These are phyloP conservation scores for Aspergillus sp. DNA, from an alignment of 2,329 filamentous ascomycete genomes.

Conservation along the genomic window DNA sequence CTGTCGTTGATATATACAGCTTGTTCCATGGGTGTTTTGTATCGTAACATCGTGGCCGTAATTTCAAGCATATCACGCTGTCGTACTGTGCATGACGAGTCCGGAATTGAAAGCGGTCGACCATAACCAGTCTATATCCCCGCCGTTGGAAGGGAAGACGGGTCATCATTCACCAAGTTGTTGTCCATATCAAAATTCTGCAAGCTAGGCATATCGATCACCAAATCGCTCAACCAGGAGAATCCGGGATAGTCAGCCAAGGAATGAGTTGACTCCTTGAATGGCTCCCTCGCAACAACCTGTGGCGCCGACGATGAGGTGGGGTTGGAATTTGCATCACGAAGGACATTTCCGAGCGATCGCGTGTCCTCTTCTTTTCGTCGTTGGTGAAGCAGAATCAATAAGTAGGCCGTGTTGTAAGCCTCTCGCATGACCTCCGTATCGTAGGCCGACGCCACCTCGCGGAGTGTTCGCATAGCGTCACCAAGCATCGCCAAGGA, in stretches of 20 bases:
- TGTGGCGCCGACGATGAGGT: conserved; percentile 22
- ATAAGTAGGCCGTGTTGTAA: conserved; percentile 52
- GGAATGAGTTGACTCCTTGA: conserved; percentile 14
- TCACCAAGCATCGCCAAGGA: conserved; percentile 49
- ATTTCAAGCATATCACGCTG: not conserved
- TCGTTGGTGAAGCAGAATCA: conserved; percentile 53
- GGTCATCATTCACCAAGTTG: conserved; percentile 8
- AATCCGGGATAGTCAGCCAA: conserved; percentile 33
- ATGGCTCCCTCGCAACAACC: conserved; percentile 4
- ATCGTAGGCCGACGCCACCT: conserved; percentile 44
- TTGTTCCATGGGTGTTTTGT: not conserved
- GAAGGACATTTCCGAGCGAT: conserved; percentile 39
- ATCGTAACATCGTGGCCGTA: not conserved
- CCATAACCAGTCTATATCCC: conserved; percentile 16
- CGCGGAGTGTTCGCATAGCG: conserved; percentile 49
- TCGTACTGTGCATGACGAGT: too few relatives aligned
- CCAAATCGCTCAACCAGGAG: conserved; percentile 44
- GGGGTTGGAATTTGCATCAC: conserved; percentile 24
- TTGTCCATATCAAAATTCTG: conserved; percentile 44
- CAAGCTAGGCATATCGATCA: conserved; percentile 45
- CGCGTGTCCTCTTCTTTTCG: conserved; percentile 46
- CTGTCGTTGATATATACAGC: not conserved
- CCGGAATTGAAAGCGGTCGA: too few relatives aligned
- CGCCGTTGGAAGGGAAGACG: conserved; percentile 26
- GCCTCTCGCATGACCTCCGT: conserved; percentile 53